Conservation (phyloP, 2,329 filamentous ascomycete species). For the Pezicula radicicola region DNA sequence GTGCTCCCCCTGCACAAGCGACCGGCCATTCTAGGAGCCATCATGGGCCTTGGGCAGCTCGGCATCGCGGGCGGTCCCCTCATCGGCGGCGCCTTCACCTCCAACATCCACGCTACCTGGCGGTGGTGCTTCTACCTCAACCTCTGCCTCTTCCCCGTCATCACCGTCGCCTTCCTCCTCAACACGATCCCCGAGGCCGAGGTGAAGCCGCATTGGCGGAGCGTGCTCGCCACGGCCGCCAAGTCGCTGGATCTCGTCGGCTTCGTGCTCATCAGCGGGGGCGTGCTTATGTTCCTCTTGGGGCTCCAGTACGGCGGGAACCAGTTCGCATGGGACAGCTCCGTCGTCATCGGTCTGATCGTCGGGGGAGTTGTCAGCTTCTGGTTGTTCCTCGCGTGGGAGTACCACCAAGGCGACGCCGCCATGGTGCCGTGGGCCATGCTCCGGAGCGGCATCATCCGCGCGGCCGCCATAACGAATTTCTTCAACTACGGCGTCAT, state of each 20-base stretch:
- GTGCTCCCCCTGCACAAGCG: no score
- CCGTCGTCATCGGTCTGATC: slow-evolving; percentile 23
- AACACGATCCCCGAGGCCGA: no score
- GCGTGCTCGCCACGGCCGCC: no score
- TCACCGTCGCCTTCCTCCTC: no score
- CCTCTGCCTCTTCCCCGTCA: no score
- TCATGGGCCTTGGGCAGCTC: no score
- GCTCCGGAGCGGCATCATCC: slow-evolving; percentile 15
- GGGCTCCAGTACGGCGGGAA: slow-evolving; percentile 32
- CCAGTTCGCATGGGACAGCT: slow-evolving; percentile 26
- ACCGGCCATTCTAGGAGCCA: no score
- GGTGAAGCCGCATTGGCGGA: no score
- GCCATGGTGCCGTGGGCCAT: slow-evolving; percentile 24
- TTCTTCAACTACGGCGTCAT: slow-evolving; percentile 4
- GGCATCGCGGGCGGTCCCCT: no score
- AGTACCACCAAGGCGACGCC: slow-evolving; percentile 17
- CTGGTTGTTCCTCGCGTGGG: slow-evolving; percentile 19
- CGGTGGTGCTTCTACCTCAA: no score
- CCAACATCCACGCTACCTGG: no score
- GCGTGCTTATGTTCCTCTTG: slow-evolving; percentile 28
- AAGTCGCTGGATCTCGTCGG: slow-evolving; percentile 31
- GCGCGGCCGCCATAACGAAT: slow-evolving; percentile 3
- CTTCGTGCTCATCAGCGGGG: slow-evolving; percentile 28
- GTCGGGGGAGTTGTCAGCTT: slow-evolving; percentile 16
- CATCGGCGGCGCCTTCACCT: no score